Conservation (phyloP, 805 yeast species). For the Starmerella potacharoeniae region DNA sequence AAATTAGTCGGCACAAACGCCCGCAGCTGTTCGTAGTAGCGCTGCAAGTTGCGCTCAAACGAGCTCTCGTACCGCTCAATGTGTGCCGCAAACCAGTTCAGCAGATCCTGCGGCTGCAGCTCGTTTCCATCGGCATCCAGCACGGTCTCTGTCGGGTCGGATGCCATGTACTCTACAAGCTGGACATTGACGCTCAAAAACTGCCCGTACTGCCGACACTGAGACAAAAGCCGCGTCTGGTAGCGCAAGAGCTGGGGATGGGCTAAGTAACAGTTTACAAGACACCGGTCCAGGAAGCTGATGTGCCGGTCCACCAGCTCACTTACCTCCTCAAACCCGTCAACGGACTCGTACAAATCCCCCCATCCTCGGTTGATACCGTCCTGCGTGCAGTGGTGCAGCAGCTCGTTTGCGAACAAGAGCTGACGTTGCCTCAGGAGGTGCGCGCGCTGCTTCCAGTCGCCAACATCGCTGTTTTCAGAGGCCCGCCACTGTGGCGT, state of each 20-base stretch:
- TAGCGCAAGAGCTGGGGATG: conserved; percentile 42
- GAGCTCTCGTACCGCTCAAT: conserved; percentile 27
- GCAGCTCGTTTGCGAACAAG: conserved; percentile 44
- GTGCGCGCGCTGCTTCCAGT: conserved; percentile 19
- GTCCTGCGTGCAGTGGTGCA: conserved; percentile 44
- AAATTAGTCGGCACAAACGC: conserved; percentile 3
- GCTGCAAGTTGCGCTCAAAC: conserved; percentile 29
- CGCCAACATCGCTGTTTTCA: conserved; percentile 10
- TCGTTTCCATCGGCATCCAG: conserved; percentile 20
- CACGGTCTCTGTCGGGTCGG: conserved; percentile 17
- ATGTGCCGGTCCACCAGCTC: conserved; percentile 39
- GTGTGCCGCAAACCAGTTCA: conserved; percentile 23
- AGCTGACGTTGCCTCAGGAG: conserved; percentile 39
- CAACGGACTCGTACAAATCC: conserved; percentile 29
- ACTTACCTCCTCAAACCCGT: conserved; percentile 32
- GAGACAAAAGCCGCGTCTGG: conserved; percentile 33
- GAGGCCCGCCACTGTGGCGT: conserved; percentile 1
- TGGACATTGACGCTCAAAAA: conserved; percentile 21
- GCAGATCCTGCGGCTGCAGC: conserved; percentile 20
- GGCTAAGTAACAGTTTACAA: conserved; percentile 58
- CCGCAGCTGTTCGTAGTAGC: conserved; percentile 8
- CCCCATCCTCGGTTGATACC: conserved; percentile 48
- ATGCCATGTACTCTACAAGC: conserved; percentile 24
- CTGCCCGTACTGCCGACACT: conserved; percentile 24
- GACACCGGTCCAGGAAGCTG: conserved; percentile 47